Evolutionary conservation across 139 green algal species (phyloP), one percentile per base, ranked within the genome.

Genomic region (Bryopsis sp.): DNA sequence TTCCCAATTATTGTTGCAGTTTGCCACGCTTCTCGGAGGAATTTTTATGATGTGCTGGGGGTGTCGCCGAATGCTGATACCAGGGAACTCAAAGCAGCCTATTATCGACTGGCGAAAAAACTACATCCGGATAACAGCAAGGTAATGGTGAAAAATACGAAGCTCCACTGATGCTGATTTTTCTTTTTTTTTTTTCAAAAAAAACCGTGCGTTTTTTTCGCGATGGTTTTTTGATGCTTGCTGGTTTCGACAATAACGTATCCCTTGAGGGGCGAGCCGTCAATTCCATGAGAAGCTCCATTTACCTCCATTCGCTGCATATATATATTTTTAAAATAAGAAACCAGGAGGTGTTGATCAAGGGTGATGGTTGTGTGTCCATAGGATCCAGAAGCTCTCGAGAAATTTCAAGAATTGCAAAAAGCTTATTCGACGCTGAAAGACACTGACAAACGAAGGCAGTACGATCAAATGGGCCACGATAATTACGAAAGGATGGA

Each of bases 101-200:
- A 90, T 72, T 96, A 97, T 72, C 74, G 86, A 68, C 78, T 92
- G 11, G 91, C 91, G 1, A 96, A 95, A 72, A 74, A 95, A 78
- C 93, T 91, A 67, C 91, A 97, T 72, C 91, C 91, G 37, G 91
- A 96, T 67, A 91, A 87, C 11, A 96, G 96, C 76, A 89, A 93
- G 84, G 89, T 89, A 24, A 77, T 54, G 43, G 43, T 54, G 43
- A 54, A 54, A 54, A 54, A 54, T 19, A 54, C 43, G 19, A 54
- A 54, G 43, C 43, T 26, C 19, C 43, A 26, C 19, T 11, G 43
- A 54, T 54, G 43, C 19, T 54, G 11, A 19, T 11, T 54, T 26
- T 54, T 11, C 43, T 54, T 26, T 54, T 19, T 54, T 54, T 11
- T 11, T 19, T 54, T 54, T 19, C 11, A 19, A 54, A 19, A 54